Evolutionary conservation across 306 rosid genomes (phyloP), one percentile per base, ranked within the genome.

Genomic region (Alnus rubra): DNA sequence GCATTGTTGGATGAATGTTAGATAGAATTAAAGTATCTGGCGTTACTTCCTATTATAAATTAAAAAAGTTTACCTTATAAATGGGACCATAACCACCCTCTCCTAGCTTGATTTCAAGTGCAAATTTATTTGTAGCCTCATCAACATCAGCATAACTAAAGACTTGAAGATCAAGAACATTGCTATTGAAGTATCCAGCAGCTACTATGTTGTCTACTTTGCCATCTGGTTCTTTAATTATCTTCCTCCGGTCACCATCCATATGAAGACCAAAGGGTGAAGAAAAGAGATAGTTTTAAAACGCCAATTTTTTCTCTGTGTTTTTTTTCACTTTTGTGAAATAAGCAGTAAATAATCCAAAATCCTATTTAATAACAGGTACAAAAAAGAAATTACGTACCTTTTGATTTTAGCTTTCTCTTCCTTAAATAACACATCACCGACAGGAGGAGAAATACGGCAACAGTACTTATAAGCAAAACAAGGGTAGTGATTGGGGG

Each of bases 71-170:
- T 47, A 86, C 87, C 85, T 80, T 88, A 45, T 81, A 85, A 50
- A 85, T 82, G 2, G 82, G 88, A 49, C 91, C 89, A 85, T 78
- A 85, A 4, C 91, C 86, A 50, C 91, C 89, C 68, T 88, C 49
- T 33, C 91, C 88, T 47, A 88, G 91, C 76, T 85, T 88, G 15
- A 85, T 85, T 80, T 79, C 59, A 28, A 74, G 13, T 51, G 91
- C 84, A 79, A 88, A 83, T 3, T 44, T 23, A 18, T 79, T 13
- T 9, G 88, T 86, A 37, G 89, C 89, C 1, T 1, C 56, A 8
- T 83, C 80, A 62, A 85, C 69, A 15, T 78, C 77, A 11, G 64
- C 71, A 60, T 63, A 48, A 44, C 76, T 50, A 31, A 81, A 88
- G 18, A 81, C 69, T 63, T 64, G 84, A 69, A 85, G 51, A 78